These are phyloP conservation scores for Fusarium vanettenii DNA, from an alignment of 2,329 filamentous ascomycete genomes.

Conservation along the genomic window DNA sequence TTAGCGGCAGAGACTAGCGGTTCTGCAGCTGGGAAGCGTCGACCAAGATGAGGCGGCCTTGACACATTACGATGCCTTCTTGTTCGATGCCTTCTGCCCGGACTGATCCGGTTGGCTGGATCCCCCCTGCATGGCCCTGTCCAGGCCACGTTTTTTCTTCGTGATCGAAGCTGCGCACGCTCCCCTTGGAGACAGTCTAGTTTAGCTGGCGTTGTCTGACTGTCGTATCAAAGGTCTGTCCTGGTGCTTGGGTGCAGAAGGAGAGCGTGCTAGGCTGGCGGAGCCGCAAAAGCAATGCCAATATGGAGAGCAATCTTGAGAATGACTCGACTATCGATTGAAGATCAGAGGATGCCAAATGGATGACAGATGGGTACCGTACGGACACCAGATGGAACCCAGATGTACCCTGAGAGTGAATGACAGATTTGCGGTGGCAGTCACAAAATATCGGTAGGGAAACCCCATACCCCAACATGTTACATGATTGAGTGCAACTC, in stretches of 20 bases:
- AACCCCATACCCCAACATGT: neutral
- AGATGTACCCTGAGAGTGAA: neutral
- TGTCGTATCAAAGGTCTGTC: neutral
- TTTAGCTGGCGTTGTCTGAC: neutral
- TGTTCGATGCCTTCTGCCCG: constrained; percentile 14
- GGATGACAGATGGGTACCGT: too few species aligned
- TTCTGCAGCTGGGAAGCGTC: neutral
- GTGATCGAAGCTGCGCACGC: neutral
- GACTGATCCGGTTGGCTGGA: neutral
- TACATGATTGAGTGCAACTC: neutral
- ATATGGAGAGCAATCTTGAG: neutral
- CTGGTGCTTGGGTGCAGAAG: neutral
- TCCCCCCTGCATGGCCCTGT: neutral
- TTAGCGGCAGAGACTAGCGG: neutral
- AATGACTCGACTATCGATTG: neutral
- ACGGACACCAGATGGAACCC: neutral
- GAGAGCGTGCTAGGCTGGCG: neutral
- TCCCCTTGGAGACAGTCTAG: constrained; percentile 3
- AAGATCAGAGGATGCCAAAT: neutral
- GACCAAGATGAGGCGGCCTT: neutral
- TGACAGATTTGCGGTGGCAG: neutral
- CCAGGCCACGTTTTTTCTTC: constrained; percentile 16
- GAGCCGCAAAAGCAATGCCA: constrained; percentile 30
- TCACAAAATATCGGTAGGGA: neutral
- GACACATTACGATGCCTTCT: neutral